Evolutionary conservation across 331 rosid genomes (phyloP).

Genomic region (Ulmus americana): DNA sequence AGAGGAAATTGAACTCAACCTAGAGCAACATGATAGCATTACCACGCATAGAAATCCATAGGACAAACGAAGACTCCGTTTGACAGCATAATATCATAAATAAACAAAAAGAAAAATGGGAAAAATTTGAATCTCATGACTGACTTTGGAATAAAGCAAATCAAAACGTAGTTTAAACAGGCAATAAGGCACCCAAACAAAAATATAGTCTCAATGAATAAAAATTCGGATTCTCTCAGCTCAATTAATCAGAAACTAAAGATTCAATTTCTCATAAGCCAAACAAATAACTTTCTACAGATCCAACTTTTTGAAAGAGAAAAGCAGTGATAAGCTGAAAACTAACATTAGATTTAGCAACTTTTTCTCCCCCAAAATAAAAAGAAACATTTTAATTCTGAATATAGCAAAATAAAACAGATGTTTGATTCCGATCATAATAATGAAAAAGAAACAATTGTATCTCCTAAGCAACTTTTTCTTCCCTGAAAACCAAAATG

Average conservation of each 20-base stretch:
- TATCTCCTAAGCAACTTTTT: too few species aligned
- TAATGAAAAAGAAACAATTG: too few species aligned
- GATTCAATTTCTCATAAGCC: neutral
- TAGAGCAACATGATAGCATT: neutral
- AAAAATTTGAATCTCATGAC: neutral
- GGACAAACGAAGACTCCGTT: neutral
- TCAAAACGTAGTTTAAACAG: neutral
- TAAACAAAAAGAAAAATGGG: neutral
- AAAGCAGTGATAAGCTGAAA: neutral
- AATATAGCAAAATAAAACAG: neutral
- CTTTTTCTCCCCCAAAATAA: too few species aligned
- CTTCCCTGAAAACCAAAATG: neutral
- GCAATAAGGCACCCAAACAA: neutral
- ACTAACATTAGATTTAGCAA: neutral
- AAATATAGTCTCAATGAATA: neutral
- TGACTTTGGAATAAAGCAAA: neutral
- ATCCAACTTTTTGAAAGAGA: neutral
- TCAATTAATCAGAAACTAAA: neutral
- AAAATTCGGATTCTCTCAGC: neutral
- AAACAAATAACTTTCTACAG: neutral
- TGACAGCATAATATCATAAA: neutral
- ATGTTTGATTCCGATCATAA: neutral
- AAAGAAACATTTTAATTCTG: too few species aligned
- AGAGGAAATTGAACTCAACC: constrained; percentile 15
- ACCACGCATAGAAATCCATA: neutral